phyloP scores from a whole-genome alignment of 495 filamentous ascomycete species.

The Hypoxylon fuscum region DNA sequence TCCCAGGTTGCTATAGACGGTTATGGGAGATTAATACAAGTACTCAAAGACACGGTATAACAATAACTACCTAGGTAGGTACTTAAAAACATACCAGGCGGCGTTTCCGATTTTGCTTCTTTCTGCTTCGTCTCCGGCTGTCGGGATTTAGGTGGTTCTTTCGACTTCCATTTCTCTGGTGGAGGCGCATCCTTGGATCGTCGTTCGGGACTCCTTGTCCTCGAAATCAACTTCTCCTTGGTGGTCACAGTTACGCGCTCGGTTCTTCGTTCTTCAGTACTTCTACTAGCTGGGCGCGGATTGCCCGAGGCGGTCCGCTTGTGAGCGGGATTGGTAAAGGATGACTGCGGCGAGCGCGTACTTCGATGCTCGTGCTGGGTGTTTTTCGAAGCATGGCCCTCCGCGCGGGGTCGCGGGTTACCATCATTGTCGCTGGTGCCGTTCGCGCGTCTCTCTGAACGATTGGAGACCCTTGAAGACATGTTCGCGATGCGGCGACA shows the following conservation, averaged over 20 bases:
- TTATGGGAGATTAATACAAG: constrained; percentile 24
- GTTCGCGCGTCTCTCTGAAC: constrained; percentile 54
- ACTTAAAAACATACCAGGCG: constrained; percentile 46
- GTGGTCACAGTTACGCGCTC: constrained; percentile 69
- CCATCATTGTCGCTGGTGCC: constrained; percentile 47
- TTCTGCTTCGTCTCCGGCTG: constrained; percentile 54
- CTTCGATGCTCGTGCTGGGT: constrained; percentile 36
- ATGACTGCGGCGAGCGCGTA: constrained; percentile 35
- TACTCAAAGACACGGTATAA: neutral
- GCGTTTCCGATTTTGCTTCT: constrained; percentile 53
- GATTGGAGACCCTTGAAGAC: constrained; percentile 48
- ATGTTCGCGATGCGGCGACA: constrained; percentile 45
- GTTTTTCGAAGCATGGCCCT: constrained; percentile 38
- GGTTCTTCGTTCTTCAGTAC: constrained; percentile 53
- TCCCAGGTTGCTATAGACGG: constrained; percentile 65
- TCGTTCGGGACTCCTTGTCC: constrained; percentile 73
- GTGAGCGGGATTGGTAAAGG: constrained; percentile 47
- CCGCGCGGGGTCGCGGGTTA: constrained; percentile 49
- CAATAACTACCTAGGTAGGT: no score
- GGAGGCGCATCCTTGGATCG: constrained; percentile 53
- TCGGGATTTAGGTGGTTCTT: constrained; percentile 54
- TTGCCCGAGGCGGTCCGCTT: constrained; percentile 57
- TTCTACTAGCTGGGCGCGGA: constrained; percentile 49
- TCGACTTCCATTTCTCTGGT: constrained; percentile 44
- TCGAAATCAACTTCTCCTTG: constrained; percentile 68